A percentile compares a stretch with the other conserved stretches of the same genome.
These are phyloP conservation scores for Trichoderma atroviride DNA, from an alignment of 2,329 filamentous ascomycete species.

Conservation along the genomic window DNA sequence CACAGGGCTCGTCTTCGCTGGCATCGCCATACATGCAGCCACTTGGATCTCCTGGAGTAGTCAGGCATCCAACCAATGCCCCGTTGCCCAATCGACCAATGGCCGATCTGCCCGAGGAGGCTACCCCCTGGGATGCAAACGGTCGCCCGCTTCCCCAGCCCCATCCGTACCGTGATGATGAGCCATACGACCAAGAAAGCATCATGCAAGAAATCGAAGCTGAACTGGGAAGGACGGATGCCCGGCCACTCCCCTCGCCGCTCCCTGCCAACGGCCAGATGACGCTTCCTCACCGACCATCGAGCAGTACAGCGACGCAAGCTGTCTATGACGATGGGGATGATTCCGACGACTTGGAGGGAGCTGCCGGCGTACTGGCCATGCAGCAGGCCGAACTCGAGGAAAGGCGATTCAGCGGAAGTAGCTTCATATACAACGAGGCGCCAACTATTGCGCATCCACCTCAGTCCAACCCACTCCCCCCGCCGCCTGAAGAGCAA, in stretches of 20 bases:
- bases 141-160: constrained; percentile 32
- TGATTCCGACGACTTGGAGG: constrained; percentile 87
- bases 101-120: constrained; percentile 48
- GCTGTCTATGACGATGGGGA: constrained; percentile 46
- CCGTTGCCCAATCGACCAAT: constrained; percentile 59
- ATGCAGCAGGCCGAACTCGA: constrained; percentile 85
- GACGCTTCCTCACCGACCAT: constrained; percentile 42
- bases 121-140: constrained; percentile 46
- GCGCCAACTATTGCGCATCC: constrained; percentile 28
- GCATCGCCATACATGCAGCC: constrained; percentile 48
- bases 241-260: constrained; percentile 42
- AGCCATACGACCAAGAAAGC: constrained; percentile 52
- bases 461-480: constrained; percentile 41
- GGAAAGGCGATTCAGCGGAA: constrained; percentile 53
- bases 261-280: constrained; percentile 48
- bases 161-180: constrained; percentile 36
- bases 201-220: constrained; percentile 63
- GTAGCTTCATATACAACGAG: constrained; percentile 39
- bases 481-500: constrained; percentile 55
- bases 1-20: constrained; percentile 49
- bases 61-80: constrained; percentile 62
- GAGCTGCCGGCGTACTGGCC: constrained; percentile 78
- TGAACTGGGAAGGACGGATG: constrained; percentile 47
- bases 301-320: constrained; percentile 7
- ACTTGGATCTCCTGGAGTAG: constrained; percentile 51